Evolutionary conservation across 2,329 filamentous ascomycete genomes (phyloP).

Genomic region (Penicillium sp.): DNA sequence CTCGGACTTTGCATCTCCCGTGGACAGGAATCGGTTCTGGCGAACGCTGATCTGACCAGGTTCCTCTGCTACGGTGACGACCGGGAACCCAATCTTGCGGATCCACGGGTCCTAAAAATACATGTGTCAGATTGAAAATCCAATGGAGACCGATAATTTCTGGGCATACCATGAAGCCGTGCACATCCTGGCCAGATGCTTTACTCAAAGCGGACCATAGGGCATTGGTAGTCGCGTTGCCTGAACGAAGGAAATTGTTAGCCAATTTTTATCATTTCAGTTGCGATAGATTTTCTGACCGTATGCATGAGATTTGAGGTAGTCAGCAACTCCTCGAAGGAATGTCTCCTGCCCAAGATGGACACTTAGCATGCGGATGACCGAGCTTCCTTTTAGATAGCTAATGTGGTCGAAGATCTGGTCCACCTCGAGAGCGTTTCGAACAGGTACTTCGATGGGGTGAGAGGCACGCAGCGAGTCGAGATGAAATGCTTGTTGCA

Average conservation of each 20-base stretch:
- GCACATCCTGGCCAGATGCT: conserved; percentile 83
- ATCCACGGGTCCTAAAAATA: conserved; percentile 72
- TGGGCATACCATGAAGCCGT: conserved; percentile 68
- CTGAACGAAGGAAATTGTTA: conserved; percentile 19
- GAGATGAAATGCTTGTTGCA: conserved; percentile 85
- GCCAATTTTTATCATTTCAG: background rate
- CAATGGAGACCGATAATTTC: background rate
- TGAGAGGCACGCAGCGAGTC: conserved; percentile 90
- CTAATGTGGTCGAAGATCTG: conserved; percentile 98
- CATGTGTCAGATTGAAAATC: conserved; percentile 7
- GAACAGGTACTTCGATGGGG: conserved; percentile 92
- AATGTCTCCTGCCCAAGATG: conserved; percentile 87
- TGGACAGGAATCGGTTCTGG: conserved; percentile 86
- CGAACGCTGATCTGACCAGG: conserved; percentile 76
- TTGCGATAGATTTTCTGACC: conserved; percentile 45
- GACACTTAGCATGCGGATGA: conserved; percentile 92
- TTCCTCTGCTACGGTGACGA: conserved; percentile 81
- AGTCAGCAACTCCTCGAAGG: conserved; percentile 83
- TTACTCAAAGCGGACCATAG: conserved; percentile 86
- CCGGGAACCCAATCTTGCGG: conserved; percentile 88
- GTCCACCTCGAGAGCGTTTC: conserved; percentile 90
- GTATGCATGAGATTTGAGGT: conserved; percentile 84
- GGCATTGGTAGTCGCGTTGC: conserved; percentile 83
- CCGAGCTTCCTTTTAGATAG: conserved; percentile 93
- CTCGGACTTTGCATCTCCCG: conserved; percentile 84